Conservation (phyloP, 2,329 filamentous ascomycete species). For the Raffaelea deltoideospora region DNA sequence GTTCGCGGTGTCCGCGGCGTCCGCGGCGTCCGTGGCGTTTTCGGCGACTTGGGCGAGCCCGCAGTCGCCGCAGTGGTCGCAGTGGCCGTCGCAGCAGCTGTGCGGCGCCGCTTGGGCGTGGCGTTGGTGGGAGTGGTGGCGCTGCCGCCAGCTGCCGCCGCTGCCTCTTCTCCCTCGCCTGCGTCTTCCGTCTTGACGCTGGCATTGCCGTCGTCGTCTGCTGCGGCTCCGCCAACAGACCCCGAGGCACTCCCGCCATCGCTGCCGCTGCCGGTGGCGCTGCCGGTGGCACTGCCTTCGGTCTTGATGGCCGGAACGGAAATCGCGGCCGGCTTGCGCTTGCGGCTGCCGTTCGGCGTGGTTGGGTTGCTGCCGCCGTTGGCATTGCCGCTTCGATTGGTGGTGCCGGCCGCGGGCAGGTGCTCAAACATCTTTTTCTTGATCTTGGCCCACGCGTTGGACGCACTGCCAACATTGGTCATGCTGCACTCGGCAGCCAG, state of each 20-base stretch:
- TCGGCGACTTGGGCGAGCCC: slow-evolving; percentile 1
- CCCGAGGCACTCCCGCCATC: too few species aligned
- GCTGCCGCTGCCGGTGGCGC: not conserved
- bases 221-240: too few species aligned
- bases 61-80: not conserved
- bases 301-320: not conserved
- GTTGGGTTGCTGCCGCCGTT: not conserved
- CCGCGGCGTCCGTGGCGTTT: not conserved
- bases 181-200: too few species aligned
- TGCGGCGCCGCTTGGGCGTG: not conserved
- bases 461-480: slow-evolving; percentile 11
- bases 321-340: slow-evolving; percentile 10
- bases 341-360: slow-evolving; percentile 4
- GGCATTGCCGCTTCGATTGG: not conserved
- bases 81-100: not conserved
- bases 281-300: not conserved
- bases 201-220: not conserved
- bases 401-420: not conserved
- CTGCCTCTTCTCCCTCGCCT: too few species aligned
- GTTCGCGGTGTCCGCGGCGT: not conserved
- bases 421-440: slow-evolving; percentile 14
- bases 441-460: slow-evolving; percentile 12
- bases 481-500: slow-evolving; percentile 12
- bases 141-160: too few species aligned
- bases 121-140: not conserved